A percentile compares a stretch with the other conserved stretches of the same genome.
These are phyloP conservation scores for Puccinellia tenuiflora DNA, from an alignment of 176 grass and related monocot genomes.

Conservation along the genomic window DNA sequence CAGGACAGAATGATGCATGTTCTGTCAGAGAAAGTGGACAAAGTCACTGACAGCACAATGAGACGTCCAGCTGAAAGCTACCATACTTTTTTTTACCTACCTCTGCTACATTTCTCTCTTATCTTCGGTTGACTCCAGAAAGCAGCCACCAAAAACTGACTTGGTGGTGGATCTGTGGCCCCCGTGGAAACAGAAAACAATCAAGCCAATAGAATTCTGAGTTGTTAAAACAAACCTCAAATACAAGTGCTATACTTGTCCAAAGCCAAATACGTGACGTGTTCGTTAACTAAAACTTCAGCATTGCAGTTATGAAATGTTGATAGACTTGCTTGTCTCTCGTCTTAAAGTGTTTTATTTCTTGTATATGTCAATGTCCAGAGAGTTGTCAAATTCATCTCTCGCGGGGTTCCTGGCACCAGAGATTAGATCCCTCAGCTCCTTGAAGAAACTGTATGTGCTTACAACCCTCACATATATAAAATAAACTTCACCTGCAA, in stretches of 20 bases:
- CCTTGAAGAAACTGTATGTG: slow-evolving; percentile 65
- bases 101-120: background rate
- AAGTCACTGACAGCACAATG: slow-evolving; percentile 32
- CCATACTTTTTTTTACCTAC: slow-evolving; percentile 31
- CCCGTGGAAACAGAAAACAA: background rate
- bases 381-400: slow-evolving; percentile 65
- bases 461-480: background rate
- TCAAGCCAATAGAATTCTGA: background rate
- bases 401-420: slow-evolving; percentile 65
- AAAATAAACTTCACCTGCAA: background rate
- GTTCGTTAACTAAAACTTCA: background rate
- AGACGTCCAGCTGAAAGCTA: slow-evolving; percentile 41
- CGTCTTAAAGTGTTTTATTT: background rate
- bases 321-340: background rate
- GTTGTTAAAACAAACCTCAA: background rate
- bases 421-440: slow-evolving; percentile 46
- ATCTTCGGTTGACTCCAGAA: slow-evolving; percentile 28
- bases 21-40: slow-evolving; percentile 4
- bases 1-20: slow-evolving; percentile 22
- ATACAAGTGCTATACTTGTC: background rate
- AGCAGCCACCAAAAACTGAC: background rate
- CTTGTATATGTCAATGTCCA: slow-evolving; percentile 21
- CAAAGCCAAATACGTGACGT: background rate
- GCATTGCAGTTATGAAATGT: background rate
- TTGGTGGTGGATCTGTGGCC: slow-evolving; percentile 7